phyloP scores from a whole-genome alignment of 1,284 basidiomycete genomes.

The Moesziomyces aphidis region DNA sequence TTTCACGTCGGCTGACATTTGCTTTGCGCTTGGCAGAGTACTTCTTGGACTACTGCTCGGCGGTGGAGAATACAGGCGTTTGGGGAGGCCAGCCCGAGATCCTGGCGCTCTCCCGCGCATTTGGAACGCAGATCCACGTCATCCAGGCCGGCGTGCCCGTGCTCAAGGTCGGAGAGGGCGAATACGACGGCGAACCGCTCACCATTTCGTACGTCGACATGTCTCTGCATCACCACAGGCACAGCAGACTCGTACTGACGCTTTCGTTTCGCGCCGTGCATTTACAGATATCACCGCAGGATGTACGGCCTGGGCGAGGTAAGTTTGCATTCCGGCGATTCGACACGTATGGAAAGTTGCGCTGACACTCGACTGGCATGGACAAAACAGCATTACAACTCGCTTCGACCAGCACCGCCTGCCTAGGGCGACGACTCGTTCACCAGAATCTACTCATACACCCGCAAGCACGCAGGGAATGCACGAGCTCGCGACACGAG shows the following conservation, averaged over 20 bases:
- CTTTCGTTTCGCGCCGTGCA: not conserved
- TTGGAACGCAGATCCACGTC: conserved; percentile 87
- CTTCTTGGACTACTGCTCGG: conserved; percentile 82
- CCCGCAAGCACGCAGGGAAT: not conserved
- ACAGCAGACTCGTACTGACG: not conserved
- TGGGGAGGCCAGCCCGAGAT: conserved; percentile 99
- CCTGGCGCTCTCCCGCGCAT: conserved; percentile 86
- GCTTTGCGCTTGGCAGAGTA: conserved; percentile 68
- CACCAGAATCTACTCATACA: not conserved
- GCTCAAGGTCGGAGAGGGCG: conserved; percentile 79
- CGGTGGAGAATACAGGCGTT: conserved; percentile 82
- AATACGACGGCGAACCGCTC: conserved; percentile 48
- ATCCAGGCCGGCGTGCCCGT: conserved; percentile 84
- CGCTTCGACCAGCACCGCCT: conserved; percentile 42
- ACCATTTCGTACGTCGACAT: conserved; percentile 41
- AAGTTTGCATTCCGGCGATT: not conserved
- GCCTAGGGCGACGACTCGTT: not conserved
- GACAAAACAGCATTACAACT: conserved; percentile 59
- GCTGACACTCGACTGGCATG: not conserved
- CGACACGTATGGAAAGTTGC: too few relatives aligned
- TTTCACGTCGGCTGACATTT: too few relatives aligned
- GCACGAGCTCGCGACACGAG: too few relatives aligned
- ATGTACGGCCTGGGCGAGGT: conserved; percentile 66
- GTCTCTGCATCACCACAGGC: too few relatives aligned
- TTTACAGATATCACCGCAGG: conserved; percentile 51